Base-by-base conservation (phyloP, 2,329 filamentous ascomycete genomes). In the Penicillium sp. region DNA sequence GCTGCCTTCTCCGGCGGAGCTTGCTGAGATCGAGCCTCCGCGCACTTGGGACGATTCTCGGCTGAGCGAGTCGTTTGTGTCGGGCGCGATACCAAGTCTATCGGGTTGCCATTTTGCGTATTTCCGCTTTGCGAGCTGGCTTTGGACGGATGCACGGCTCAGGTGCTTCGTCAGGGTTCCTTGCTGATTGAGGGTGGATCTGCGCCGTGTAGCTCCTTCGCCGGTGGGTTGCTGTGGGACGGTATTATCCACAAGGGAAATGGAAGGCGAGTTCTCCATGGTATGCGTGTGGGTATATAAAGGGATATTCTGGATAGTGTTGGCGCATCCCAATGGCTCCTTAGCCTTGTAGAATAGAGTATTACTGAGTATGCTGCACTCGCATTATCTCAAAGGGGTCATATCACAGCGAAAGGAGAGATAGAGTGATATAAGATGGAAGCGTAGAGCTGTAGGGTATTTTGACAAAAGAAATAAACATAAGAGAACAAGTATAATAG, bases 61-160 rank as follows among this genome's bases (percentile, higher is more conserved):
- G 54, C 58, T 64, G 46, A 51, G 46, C 12, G 56, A 48, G 29
- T 57, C 54, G 3, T 59, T 61, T 27, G 62, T 56, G 12, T 70
- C 65, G 4, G 68, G 50, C 8, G 59, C 19, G 13, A 72, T 80
- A 60, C 82, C 83, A 56, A 86, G 81, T 78, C 83, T 71, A 70
- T 87, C 69, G 73, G 87, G 71, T 78, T 81, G 77, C 73, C 75
- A 81, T 69, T 80, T 81, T 19, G 77, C 75, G 56, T 80, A 81
- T 67, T 79, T 81, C 37, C 78, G 67, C 55, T 72, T 75, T 9
- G 69, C 65, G 17, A 77, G 68, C 47, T 74, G 73, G 19, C 73
- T 71, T 46, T 73, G 74, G n/a, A 80, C 69, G 0, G 76, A 75
- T 25, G 61, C 61, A 13, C 62, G 69, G 15, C 71, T 74, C 12